phyloP scores from a whole-genome alignment of 2,329 filamentous ascomycete genomes.

The Endothia cerciana region DNA sequence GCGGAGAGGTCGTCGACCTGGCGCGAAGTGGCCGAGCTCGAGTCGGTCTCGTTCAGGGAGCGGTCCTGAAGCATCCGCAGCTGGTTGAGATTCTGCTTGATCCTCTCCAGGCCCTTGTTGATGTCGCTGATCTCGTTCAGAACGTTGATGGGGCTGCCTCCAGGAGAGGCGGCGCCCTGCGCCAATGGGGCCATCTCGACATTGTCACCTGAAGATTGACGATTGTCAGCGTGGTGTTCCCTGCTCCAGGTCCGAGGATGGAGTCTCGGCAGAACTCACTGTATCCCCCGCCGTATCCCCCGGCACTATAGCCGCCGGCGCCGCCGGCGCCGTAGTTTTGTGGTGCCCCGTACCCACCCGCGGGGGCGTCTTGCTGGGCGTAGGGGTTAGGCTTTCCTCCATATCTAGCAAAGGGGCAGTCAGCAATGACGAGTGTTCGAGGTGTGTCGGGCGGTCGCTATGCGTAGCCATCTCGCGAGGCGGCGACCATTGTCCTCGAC shows the following conservation, averaged over 20 bases:
- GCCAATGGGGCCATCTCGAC: conserved; percentile 74
- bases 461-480: background rate
- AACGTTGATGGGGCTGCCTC: conserved; percentile 71
- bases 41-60: conserved; percentile 75
- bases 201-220: conserved; percentile 40
- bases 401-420: conserved; percentile 51
- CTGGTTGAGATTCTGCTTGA: conserved; percentile 73
- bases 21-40: conserved; percentile 66
- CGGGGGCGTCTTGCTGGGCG: conserved; percentile 51
- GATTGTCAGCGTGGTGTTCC: conserved; percentile 12
- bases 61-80: conserved; percentile 73
- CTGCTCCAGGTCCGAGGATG: no score
- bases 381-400: conserved; percentile 60
- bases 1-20: conserved; percentile 74
- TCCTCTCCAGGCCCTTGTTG: conserved; percentile 73
- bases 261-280: conserved; percentile 26
- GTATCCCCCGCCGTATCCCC: conserved; percentile 13
- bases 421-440: conserved; percentile 33
- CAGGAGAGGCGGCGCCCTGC: conserved; percentile 51
- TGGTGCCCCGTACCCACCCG: conserved; percentile 40
- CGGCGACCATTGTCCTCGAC: background rate
- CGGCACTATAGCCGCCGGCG: conserved; percentile 8
- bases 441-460: background rate
- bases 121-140: conserved; percentile 85
- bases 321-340: conserved; percentile 11